These are phyloP conservation scores for Fragaria nilgerrensis DNA, from an alignment of 306 rosid genomes.

Conservation along the genomic window DNA sequence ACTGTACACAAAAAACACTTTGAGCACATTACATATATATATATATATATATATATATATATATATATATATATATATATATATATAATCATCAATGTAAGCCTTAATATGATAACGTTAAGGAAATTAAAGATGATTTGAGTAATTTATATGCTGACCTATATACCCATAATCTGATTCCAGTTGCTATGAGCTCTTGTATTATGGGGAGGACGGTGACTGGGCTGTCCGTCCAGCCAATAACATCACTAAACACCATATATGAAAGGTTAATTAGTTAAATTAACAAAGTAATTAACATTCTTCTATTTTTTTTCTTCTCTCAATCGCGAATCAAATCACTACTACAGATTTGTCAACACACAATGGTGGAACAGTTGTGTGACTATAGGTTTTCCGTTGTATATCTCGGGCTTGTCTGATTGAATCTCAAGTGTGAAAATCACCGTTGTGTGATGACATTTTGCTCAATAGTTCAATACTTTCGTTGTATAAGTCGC, in stretches of 20 bases:
- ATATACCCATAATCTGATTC: conserved; percentile 24
- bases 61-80: no score
- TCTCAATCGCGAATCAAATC: background rate
- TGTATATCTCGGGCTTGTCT: no score
- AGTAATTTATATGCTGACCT: conserved; percentile 2
- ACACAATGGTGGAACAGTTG: no score
- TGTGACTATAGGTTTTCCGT: no score
- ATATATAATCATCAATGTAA: no score
- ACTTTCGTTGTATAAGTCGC: no score
- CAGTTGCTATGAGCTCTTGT: conserved; percentile 16
- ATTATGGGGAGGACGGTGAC: conserved; percentile 20
- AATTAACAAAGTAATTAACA: background rate
- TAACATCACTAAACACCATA: conserved; percentile 16
- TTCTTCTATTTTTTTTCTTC: background rate
- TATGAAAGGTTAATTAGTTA: background rate
- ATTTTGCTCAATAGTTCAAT: no score
- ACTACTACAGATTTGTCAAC: no score
- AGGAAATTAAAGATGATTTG: background rate
- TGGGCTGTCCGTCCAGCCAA: conserved; percentile 25
- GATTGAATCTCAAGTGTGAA: no score
- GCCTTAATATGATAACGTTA: background rate
- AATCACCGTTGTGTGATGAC: no score
- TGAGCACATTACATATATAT: no score
- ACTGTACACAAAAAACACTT: conserved; percentile 28
- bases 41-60: background rate